Conservation (phyloP, 345 rosid species). For the Citrus hindsii region DNA sequence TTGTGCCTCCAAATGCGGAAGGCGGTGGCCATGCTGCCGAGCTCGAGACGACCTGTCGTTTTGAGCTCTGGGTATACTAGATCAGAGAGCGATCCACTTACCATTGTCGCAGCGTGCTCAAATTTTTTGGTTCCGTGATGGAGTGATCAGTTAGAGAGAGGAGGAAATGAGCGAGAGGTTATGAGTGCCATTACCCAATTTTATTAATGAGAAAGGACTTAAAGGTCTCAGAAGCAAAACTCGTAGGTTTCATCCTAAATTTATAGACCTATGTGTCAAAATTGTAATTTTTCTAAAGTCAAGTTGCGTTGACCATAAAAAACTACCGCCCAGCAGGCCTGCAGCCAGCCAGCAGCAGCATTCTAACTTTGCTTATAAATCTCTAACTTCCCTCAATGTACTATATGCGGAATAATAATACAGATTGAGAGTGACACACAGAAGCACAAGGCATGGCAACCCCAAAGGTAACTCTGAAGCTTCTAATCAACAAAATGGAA, state of each 20-base stretch:
- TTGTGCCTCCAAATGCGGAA: neutral
- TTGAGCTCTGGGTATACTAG: neutral
- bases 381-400: no score
- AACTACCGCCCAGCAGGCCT: neutral
- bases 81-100: neutral
- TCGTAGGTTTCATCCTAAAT: no score
- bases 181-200: no score
- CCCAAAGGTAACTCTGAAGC: neutral
- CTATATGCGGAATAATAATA: no score
- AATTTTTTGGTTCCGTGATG: neutral
- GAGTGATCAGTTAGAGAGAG: neutral
- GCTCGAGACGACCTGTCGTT: neutral
- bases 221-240: no score
- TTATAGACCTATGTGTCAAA: no score
- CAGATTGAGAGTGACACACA: no score
- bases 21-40: neutral
- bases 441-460: neutral
- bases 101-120: neutral
- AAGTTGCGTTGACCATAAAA: no score
- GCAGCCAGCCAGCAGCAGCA: no score
- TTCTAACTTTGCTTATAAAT: no score
- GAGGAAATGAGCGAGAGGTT: neutral
- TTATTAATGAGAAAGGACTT: no score
- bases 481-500: slow-evolving; percentile 5
- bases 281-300: no score